A percentile compares a stretch with the other conserved stretches of the same genome.
Conservation (phyloP, 179 eudicot species). For the Patellifolia procumbens region DNA sequence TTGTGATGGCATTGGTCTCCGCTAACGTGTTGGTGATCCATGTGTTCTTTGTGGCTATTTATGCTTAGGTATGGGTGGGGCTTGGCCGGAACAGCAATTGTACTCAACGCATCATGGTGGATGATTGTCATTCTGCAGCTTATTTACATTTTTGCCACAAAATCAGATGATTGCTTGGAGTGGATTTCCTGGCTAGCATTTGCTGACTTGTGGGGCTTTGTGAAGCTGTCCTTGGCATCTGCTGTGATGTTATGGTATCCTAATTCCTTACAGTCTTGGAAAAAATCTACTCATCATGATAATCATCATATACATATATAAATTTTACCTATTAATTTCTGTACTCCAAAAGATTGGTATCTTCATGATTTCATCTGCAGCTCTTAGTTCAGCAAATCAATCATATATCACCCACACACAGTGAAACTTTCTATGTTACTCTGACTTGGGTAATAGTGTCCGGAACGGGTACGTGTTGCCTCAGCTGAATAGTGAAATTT, state of each 20-base stretch:
- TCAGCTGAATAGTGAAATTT: no score
- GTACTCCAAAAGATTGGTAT: background rate
- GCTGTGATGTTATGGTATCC: constrained; percentile 82
- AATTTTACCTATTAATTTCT: background rate
- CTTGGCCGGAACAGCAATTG: constrained; percentile 67
- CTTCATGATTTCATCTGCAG: constrained; percentile 4
- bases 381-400: background rate
- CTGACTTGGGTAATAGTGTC: no score
- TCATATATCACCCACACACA: background rate
- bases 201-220: constrained; percentile 66
- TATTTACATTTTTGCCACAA: constrained; percentile 53
- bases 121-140: constrained; percentile 60
- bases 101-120: constrained; percentile 79
- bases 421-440: no score
- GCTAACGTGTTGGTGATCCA: constrained; percentile 60
- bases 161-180: constrained; percentile 82
- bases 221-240: constrained; percentile 77
- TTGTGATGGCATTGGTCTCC: constrained; percentile 67
- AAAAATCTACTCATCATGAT: background rate
- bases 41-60: constrained; percentile 53
- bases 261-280: background rate
- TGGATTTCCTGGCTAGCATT: constrained; percentile 81
- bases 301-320: no score
- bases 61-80: constrained; percentile 75
- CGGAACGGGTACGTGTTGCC: no score